Conservation (phyloP, 1,139 yeast species). For the Citeromyces hawaiiensis region DNA sequence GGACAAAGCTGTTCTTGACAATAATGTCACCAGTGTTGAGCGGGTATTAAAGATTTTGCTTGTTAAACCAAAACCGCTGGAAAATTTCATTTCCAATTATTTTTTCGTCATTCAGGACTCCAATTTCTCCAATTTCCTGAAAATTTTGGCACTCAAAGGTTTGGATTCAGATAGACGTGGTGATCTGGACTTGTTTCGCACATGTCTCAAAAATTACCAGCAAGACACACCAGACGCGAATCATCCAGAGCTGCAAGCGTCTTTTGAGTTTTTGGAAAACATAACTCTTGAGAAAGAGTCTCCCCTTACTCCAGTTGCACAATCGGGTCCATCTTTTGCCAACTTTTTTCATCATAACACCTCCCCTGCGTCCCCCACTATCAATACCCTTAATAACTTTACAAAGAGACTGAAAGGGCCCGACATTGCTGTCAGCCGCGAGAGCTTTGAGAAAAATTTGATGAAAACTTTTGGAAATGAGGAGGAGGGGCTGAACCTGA, state of each 20-base stretch:
- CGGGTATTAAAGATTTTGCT: slow-evolving; percentile 51
- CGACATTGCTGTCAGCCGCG: slow-evolving; percentile 13
- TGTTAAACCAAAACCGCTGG: slow-evolving; percentile 51
- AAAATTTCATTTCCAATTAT: slow-evolving; percentile 54
- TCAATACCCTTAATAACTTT: slow-evolving; percentile 2
- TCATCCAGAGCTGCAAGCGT: slow-evolving; percentile 10
- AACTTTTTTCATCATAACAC: slow-evolving; percentile 1
- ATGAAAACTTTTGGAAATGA: slow-evolving; percentile 14
- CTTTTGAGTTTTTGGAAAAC: slow-evolving; percentile 13
- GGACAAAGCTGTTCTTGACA: slow-evolving; percentile 30
- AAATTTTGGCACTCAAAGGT: slow-evolving; percentile 53
- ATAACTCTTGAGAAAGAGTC: slow-evolving; percentile 5
- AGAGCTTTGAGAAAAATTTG: slow-evolving; percentile 18
- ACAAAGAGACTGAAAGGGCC: slow-evolving; percentile 11
- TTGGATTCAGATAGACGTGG: slow-evolving; percentile 15
- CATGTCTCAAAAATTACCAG: slow-evolving; percentile 26
- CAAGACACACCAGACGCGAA: slow-evolving; percentile 21
- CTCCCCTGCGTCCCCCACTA: slow-evolving; percentile 1
- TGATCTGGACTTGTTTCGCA: slow-evolving; percentile 8
- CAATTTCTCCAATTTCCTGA: slow-evolving; percentile 46
- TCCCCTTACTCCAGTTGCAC: slow-evolving; percentile 2
- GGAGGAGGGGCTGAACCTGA: slow-evolving; percentile 16
- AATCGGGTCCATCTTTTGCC: neutral
- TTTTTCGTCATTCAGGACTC: slow-evolving; percentile 57
- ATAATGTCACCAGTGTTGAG: slow-evolving; percentile 29